Base-by-base conservation (phyloP, 2,329 filamentous ascomycete genomes). In the Zelopaecilomyces penicillatus region DNA sequence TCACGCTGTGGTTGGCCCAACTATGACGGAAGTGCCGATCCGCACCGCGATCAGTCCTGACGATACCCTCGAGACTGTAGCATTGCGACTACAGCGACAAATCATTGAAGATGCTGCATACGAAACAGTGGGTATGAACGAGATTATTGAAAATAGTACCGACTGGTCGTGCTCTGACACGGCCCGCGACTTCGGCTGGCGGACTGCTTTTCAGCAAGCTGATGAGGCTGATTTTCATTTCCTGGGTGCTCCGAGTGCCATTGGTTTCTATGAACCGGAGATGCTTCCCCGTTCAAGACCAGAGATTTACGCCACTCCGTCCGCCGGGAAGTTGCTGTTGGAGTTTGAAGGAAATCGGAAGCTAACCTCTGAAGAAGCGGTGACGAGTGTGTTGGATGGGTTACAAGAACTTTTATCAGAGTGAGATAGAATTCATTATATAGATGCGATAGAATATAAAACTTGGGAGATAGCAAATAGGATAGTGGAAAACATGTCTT, bases 1-100 rank as follows among this genome's bases (percentile, higher is more conserved):
- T 11, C 45, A 44, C 29, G 44, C 41, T 31, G 38, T 47, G n/a
- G 45, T 44, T 7, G 45, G 45, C 28, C 41, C 45, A n/a, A 44
- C 42, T 34, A 39, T 44, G 36, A 47, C 37, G 29, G 33, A 37
- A 10, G 37, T 44, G 8, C 45, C 45, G 5, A 37, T 47, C 11
- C 10, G 42, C 30, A 29, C 41, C 9, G 39, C 10, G 5, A 31
- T 39, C 36, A n/a, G 5, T 26, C 11, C 41, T 27, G 39, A 39
- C 9, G 34, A 32, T 39, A 19, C 30, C 30, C 36, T 43, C 26
- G 27, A 12, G 5, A 37, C 29, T 1, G 32, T 44, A 39, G 37
- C 42, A 30, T 30, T 19, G 9, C 42, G 40, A 8, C 35, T 47
- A 28, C 45, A 44, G 19, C 29, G 29, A n/a, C 45, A 44, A 35